phyloP scores from a whole-genome alignment of 1,284 basidiomycete genomes.

The Pseudozyma thailandica region DNA sequence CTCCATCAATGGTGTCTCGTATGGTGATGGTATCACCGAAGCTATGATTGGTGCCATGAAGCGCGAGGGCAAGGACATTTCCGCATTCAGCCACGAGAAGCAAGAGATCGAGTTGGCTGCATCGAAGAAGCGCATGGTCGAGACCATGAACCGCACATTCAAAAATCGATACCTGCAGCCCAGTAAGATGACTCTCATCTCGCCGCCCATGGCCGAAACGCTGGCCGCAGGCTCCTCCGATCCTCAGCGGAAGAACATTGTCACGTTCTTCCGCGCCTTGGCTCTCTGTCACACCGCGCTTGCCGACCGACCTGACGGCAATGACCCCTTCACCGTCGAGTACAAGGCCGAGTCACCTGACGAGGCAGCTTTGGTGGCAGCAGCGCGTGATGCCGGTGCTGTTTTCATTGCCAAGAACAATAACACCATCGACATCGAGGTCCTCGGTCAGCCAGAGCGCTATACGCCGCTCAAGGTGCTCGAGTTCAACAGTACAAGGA shows the following conservation, averaged over 20 bases:
- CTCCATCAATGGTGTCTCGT: constrained; percentile 83
- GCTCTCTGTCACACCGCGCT: constrained; percentile 92
- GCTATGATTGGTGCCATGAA: constrained; percentile 91
- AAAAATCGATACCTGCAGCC: constrained; percentile 87
- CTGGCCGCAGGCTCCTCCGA: constrained; percentile 74
- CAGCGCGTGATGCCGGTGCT: constrained; percentile 91
- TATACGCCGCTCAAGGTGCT: constrained; percentile 83
- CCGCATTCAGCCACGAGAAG: constrained; percentile 73
- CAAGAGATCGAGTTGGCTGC: constrained; percentile 72
- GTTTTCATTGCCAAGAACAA: constrained; percentile 84
- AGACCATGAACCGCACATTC: constrained; percentile 79
- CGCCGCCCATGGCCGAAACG: constrained; percentile 82
- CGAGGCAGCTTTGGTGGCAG: constrained; percentile 90
- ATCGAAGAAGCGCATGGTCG: constrained; percentile 83
- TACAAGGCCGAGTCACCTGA: constrained; percentile 97
- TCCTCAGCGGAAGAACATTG: constrained; percentile 76
- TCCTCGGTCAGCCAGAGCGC: constrained; percentile 85
- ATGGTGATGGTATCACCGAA: constrained; percentile 94
- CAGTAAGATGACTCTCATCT: constrained; percentile 86
- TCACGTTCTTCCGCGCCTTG: constrained; percentile 86
- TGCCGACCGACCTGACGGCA: constrained; percentile 70
- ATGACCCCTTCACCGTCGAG: constrained; percentile 77
- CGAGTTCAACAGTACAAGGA: constrained; percentile 92
- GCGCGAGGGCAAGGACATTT: constrained; percentile 78
- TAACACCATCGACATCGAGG: constrained; percentile 85